Conservation (phyloP, 2,329 filamentous ascomycete species). For the Alternaria conjuncta region DNA sequence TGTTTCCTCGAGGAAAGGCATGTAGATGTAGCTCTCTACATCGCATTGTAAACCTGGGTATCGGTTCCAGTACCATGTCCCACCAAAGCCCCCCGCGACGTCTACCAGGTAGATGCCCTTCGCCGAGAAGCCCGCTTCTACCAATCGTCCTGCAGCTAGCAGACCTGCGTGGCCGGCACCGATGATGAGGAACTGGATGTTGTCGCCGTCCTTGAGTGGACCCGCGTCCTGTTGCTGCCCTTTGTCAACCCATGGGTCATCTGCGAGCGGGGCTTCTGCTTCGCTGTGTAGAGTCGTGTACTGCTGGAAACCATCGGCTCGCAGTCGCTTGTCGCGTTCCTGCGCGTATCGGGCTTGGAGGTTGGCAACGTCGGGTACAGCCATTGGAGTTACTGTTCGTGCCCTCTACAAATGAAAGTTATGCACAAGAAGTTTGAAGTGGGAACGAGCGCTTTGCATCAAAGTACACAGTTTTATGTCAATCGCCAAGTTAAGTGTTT, state of each 20-base stretch:
- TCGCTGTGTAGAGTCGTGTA: slow-evolving; percentile 2
- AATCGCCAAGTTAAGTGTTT: not conserved
- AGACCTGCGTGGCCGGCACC: slow-evolving; percentile 2
- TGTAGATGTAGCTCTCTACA: slow-evolving; percentile 65
- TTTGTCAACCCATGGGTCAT: slow-evolving; percentile 2
- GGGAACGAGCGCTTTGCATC: not conserved
- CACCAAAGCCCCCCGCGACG: slow-evolving; percentile 55
- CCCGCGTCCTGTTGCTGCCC: not conserved
- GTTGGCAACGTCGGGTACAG: not conserved
- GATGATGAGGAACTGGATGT: slow-evolving; percentile 9
- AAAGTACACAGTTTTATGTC: not conserved
- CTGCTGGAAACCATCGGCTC: slow-evolving; percentile 3
- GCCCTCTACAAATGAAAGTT: not conserved
- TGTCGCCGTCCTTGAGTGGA: slow-evolving; percentile 4
- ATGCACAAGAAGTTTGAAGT: not conserved
- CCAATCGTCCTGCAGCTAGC: slow-evolving; percentile 30
- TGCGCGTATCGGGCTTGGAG: slow-evolving; percentile 2
- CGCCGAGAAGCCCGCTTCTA: slow-evolving; percentile 44
- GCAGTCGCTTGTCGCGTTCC: slow-evolving; percentile 7
- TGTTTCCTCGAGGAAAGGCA: slow-evolving; percentile 66
- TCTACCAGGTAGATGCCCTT: slow-evolving; percentile 52
- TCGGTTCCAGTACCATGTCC: slow-evolving; percentile 58
- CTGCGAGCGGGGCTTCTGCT: not conserved
- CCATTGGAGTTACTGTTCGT: not conserved
- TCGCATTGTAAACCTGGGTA: slow-evolving; percentile 62